A percentile compares a stretch with the other conserved stretches of the same genome.
Conservation (phyloP, 2,329 filamentous ascomycete species). For the Pseudogymnoascus sp. region DNA sequence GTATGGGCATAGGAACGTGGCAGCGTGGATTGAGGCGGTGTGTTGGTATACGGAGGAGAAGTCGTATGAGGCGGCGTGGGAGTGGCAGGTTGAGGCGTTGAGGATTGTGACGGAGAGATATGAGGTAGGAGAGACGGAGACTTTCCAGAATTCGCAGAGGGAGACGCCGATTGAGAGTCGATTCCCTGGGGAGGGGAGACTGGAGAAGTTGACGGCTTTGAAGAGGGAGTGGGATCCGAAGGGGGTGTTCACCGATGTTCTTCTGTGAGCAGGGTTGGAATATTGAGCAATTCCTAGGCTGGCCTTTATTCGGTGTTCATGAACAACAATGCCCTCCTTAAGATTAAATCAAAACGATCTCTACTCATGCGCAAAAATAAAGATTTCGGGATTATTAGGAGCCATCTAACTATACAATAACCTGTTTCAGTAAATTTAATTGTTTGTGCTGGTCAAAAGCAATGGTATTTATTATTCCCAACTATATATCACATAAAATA, state of each 20-base stretch:
- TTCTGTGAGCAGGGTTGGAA: not conserved
- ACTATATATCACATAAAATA: too few species aligned
- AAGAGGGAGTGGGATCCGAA: conserved; percentile 27
- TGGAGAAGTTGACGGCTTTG: conserved; percentile 23
- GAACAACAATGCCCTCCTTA: too few species aligned
- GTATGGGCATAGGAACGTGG: not conserved
- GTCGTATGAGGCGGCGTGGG: not conserved
- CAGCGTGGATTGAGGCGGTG: conserved; percentile 10
- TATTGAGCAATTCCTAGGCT: not conserved
- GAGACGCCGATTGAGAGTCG: conserved; percentile 18
- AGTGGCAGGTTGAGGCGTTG: not conserved
- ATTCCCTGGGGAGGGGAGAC: conserved; percentile 15
- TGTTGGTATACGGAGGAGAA: not conserved
- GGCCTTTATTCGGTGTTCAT: not conserved
- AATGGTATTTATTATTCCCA: too few species aligned
- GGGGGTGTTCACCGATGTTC: conserved; percentile 18
- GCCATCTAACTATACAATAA: too few species aligned
- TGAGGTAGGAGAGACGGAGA: conserved; percentile 14
- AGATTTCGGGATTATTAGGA: too few species aligned
- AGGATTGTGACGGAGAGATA: conserved; percentile 13
- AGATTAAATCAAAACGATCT: not conserved
- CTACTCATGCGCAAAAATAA: not conserved
- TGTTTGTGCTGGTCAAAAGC: not conserved
- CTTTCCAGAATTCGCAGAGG: conserved; percentile 18
- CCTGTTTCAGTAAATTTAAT: too few species aligned